These are phyloP conservation scores for Amphibolis antarctica DNA, from an alignment of 106 monocot genomes.

Conservation along the genomic window DNA sequence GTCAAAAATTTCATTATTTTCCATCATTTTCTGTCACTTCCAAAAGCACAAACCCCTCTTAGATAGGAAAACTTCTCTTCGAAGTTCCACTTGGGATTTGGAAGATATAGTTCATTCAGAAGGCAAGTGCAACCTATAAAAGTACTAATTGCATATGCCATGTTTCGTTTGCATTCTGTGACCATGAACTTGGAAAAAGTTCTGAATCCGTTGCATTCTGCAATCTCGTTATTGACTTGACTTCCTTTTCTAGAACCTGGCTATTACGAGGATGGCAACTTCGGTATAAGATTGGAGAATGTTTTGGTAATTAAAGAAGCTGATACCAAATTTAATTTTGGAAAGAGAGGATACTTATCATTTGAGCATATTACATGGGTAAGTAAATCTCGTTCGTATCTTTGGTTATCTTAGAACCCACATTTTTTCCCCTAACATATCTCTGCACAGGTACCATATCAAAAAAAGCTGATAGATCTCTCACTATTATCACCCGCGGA, in stretches of 20 bases:
- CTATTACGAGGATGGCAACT: conserved; percentile 91
- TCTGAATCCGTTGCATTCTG: background rate
- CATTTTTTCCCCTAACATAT: background rate
- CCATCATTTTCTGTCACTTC: no score
- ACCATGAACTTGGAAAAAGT: background rate
- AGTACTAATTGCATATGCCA: no score
- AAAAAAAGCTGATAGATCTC: conserved; percentile 70
- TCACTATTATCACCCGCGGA: conserved; percentile 46
- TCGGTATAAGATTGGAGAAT: conserved; percentile 96
- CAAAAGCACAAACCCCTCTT: no score
- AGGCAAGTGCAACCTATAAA: no score
- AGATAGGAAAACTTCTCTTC: no score
- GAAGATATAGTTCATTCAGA: no score
- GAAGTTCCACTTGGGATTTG: no score
- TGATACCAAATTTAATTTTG: conserved; percentile 78
- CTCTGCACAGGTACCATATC: conserved; percentile 57
- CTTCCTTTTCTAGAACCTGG: conserved; percentile 60
- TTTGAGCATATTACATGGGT: conserved; percentile 98
- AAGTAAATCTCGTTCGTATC: conserved; percentile 10
- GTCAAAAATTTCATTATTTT: no score
- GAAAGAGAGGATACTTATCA: conserved; percentile 69
- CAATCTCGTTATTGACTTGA: no score
- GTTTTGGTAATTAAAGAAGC: conserved; percentile 86
- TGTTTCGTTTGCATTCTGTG: background rate
- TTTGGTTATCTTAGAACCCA: background rate